Evolutionary conservation across 352 stramenopile species (phyloP).

Genomic region (Elongisporangium anandrum): DNA sequence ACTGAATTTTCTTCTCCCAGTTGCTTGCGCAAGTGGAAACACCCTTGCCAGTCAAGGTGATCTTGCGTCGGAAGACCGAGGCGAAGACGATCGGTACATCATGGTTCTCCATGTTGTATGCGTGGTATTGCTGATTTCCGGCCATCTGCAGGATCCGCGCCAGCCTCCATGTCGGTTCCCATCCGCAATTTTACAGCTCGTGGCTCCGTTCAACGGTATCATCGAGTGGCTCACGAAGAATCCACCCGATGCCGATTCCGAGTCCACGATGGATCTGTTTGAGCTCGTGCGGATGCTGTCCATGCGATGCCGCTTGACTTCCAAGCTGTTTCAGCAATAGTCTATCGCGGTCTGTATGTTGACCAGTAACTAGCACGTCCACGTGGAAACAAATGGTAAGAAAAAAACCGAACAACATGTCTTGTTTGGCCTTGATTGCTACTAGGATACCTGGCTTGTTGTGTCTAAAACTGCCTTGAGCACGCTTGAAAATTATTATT

Average conservation of each 20-base stretch:
- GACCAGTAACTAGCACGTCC: neutral
- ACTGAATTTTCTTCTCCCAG: conserved; percentile 66
- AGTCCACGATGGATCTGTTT: conserved; percentile 61
- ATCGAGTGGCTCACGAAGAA: conserved; percentile 54
- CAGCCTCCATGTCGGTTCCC: conserved; percentile 31
- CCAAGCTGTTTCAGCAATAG: conserved; percentile 13
- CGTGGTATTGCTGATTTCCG: conserved; percentile 66
- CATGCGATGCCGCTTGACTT: conserved; percentile 41
- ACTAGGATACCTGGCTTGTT: conserved; percentile 5
- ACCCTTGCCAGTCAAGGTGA: conserved; percentile 41
- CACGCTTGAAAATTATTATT: conserved; percentile 1
- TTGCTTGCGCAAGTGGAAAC: conserved; percentile 61
- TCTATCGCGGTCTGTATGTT: no score
- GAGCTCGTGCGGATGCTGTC: conserved; percentile 65
- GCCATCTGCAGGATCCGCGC: conserved; percentile 47
- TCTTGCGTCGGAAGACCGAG: conserved; percentile 39
- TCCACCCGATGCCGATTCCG: conserved; percentile 42
- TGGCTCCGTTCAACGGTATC: conserved; percentile 49
- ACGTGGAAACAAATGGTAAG: neutral
- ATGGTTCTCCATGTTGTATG: conserved; percentile 73
- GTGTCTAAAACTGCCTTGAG: conserved; percentile 22
- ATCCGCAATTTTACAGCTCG: conserved; percentile 33
- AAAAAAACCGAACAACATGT: conserved; percentile 2
- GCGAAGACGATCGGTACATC: conserved; percentile 75
- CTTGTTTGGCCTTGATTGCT: conserved; percentile 1